These are phyloP conservation scores for Kernera saxatilis DNA, from an alignment of 345 rosid genomes.

Conservation along the genomic window DNA sequence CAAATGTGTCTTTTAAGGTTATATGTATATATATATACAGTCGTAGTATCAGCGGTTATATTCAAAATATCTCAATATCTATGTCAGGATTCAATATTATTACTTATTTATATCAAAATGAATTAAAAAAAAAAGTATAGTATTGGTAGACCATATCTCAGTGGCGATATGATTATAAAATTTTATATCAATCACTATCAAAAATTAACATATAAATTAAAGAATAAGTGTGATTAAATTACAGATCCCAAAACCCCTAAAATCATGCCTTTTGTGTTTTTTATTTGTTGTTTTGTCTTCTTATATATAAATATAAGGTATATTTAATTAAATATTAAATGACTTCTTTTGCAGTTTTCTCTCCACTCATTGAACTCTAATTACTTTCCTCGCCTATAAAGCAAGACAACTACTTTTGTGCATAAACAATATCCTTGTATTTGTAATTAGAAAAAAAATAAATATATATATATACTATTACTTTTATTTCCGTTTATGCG, in stretches of 20 bases:
- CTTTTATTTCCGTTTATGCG: not conserved
- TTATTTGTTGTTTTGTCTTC: constrained; percentile 29
- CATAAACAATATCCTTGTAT: not conserved
- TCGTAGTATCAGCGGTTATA: too few species aligned
- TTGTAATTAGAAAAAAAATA: not conserved
- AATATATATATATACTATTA: not conserved
- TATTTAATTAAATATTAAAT: not conserved
- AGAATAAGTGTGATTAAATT: constrained; percentile 21
- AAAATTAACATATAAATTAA: constrained; percentile 6
- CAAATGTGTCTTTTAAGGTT: not conserved
- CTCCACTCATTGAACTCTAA: constrained; percentile 35
- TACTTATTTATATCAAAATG: not conserved
- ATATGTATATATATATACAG: too few species aligned
- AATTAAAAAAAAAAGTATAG: not conserved
- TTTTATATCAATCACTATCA: constrained; percentile 48
- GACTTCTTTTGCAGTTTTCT: constrained; percentile 31
- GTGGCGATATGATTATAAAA: constrained; percentile 35
- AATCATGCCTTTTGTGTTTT: constrained; percentile 26
- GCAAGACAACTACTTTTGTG: constrained; percentile 14
- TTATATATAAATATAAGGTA: constrained; percentile 3
- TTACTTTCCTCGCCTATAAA: constrained; percentile 28
- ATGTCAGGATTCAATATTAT: not conserved
- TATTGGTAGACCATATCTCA: constrained; percentile 42
- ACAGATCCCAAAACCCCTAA: constrained; percentile 50
- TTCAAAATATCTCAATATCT: too few species aligned